Conservation (phyloP, 1,139 yeast species). For the Geotrichum klebahnii region DNA sequence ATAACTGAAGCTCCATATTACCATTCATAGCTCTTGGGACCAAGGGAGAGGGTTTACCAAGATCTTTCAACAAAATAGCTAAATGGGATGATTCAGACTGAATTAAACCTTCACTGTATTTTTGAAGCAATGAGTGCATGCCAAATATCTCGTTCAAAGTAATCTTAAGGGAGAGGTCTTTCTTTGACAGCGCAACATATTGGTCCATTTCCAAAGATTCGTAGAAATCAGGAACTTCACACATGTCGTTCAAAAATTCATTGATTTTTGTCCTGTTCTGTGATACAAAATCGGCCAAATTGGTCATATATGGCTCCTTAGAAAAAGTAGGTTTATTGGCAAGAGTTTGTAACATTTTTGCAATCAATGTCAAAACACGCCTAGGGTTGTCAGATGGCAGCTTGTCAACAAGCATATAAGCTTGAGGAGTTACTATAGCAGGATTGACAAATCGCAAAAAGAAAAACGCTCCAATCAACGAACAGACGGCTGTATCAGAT, state of each 20-base stretch:
- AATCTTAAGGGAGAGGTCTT: conserved; percentile 38
- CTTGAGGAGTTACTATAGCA: conserved; percentile 87
- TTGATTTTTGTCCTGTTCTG: conserved; percentile 37
- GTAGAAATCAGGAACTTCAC: conserved; percentile 44
- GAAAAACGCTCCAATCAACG: conserved; percentile 70
- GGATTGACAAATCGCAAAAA: conserved; percentile 86
- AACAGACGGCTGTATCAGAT: conserved; percentile 49
- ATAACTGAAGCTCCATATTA: conserved; percentile 37
- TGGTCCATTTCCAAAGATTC: conserved; percentile 44
- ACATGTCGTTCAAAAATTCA: conserved; percentile 38
- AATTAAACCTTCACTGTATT: conserved; percentile 33
- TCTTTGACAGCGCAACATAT: conserved; percentile 41
- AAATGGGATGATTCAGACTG: conserved; percentile 31
- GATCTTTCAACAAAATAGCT: conserved; percentile 33
- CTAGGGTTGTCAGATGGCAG: conserved; percentile 48
- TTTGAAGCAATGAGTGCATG: conserved; percentile 40
- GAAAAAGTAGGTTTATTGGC: conserved; percentile 56
- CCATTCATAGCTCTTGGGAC: conserved; percentile 38
- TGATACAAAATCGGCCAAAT: conserved; percentile 36
- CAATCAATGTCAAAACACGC: conserved; percentile 73
- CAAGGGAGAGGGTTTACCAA: conserved; percentile 37
- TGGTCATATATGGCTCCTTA: conserved; percentile 41
- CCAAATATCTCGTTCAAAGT: conserved; percentile 41
- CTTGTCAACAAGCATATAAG: conserved; percentile 47
- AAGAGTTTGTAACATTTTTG: conserved; percentile 79